Percentiles rank a stretch among this genome's conserved stretches.
Evolutionary conservation across 352 stramenopile genomes (phyloP).

Genomic region (Phytophthora multivora): DNA sequence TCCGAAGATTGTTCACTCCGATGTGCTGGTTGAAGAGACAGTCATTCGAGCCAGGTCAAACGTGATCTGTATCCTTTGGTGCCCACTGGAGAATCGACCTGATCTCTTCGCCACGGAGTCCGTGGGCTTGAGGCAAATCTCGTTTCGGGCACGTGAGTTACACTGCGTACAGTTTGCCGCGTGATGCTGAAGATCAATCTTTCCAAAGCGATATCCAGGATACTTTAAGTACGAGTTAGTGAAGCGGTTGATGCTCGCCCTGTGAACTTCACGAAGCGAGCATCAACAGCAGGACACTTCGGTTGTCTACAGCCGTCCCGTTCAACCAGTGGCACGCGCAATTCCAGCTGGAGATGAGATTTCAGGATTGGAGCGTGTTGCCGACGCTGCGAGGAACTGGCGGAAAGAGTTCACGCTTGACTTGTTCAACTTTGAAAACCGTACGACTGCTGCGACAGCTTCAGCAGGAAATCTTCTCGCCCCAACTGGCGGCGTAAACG

Average conservation of each 20-base stretch:
- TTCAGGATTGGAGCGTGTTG: conserved; percentile 24
- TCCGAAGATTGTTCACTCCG: conserved; percentile 21
- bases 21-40: conserved; percentile 12
- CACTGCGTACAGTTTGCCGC: too few relatives aligned
- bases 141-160: background rate
- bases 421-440: background rate
- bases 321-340: conserved; percentile 16
- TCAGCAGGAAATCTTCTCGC: conserved; percentile 10
- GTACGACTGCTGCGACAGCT: conserved; percentile 21
- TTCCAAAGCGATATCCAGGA: background rate
- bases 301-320: conserved; percentile 26
- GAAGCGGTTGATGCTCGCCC: background rate
- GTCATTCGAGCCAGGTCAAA: conserved; percentile 6
- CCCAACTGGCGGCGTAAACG: conserved; percentile 6
- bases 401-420: background rate
- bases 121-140: background rate
- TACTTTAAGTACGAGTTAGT: background rate
- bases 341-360: conserved; percentile 22
- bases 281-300: conserved; percentile 13
- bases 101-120: background rate
- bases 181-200: too few relatives aligned
- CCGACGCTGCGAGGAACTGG: conserved; percentile 6
- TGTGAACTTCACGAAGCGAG: background rate
- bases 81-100: conserved; percentile 1
- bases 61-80: background rate